A percentile compares a stretch with the other conserved stretches of the same genome.
These are phyloP conservation scores for Coleophoma cylindrospora DNA, from an alignment of 2,329 filamentous ascomycete species.

Conservation along the genomic window DNA sequence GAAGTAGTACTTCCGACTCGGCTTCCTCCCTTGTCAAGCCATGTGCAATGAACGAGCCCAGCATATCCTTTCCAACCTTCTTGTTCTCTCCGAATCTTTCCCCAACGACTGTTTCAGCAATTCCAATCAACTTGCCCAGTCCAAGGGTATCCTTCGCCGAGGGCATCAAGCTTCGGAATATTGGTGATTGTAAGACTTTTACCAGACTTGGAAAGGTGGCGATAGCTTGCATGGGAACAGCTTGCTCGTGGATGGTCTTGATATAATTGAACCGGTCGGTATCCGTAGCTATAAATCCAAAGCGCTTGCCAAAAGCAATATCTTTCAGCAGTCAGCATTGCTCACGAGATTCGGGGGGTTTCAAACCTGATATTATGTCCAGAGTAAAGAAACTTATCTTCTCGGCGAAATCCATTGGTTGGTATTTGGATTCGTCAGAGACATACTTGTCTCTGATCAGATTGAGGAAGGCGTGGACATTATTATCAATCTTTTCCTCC, in stretches of 20 bases:
- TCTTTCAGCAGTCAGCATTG: conserved; percentile 13
- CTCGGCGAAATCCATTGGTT: conserved; percentile 41
- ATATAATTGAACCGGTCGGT: conserved; percentile 43
- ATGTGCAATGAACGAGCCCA: conserved; percentile 43
- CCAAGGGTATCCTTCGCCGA: conserved; percentile 31
- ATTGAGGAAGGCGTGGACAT: conserved; percentile 38
- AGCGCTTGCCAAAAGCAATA: conserved; percentile 42
- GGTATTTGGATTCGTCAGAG: conserved; percentile 27
- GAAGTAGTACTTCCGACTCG: conserved; percentile 6
- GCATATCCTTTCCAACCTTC: conserved; percentile 44
- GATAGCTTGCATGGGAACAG: conserved; percentile 39
- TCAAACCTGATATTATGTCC: conserved; percentile 41
- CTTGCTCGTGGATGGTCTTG: conserved; percentile 32
- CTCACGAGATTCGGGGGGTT: neutral
- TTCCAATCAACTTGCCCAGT: conserved; percentile 33
- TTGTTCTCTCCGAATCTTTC: conserved; percentile 35
- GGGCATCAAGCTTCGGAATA: conserved; percentile 33
- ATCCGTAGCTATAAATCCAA: conserved; percentile 42
- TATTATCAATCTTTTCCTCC: conserved; percentile 42
- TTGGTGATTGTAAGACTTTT: conserved; percentile 33
- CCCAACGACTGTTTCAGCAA: conserved; percentile 39
- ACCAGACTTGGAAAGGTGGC: conserved; percentile 36
- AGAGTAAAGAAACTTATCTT: conserved; percentile 49
- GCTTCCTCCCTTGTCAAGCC: conserved; percentile 18
- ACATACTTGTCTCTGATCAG: conserved; percentile 44